These are phyloP conservation scores for Eucalyptus melliodora DNA, from an alignment of 345 rosid genomes.

Conservation along the genomic window DNA sequence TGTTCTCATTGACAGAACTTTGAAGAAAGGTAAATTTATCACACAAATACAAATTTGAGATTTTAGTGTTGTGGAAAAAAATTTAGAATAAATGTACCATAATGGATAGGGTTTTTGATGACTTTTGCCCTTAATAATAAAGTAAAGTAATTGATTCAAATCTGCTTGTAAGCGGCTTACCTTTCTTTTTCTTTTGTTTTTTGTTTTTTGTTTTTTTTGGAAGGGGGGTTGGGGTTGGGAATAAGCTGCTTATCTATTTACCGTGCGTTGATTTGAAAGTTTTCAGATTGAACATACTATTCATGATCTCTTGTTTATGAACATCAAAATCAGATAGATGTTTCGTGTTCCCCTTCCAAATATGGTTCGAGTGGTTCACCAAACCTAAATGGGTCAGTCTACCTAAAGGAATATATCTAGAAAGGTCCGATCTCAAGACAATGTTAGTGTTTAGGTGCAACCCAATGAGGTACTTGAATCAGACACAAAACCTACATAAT, in stretches of 20 bases:
- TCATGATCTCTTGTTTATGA: background rate
- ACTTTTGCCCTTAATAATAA: background rate
- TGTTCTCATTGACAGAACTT: too few species aligned
- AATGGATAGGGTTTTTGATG: too few species aligned
- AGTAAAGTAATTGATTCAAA: background rate
- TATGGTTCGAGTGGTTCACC: background rate
- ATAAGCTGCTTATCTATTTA: background rate
- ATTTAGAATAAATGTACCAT: too few species aligned
- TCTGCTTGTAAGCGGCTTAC: background rate
- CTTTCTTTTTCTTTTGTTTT: too few species aligned
- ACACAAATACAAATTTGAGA: too few species aligned
- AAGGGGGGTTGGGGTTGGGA: too few species aligned
- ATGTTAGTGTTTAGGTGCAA: background rate
- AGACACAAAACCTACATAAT: background rate
- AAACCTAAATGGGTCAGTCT: background rate
- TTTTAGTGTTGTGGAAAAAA: too few species aligned
- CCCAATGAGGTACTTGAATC: background rate
- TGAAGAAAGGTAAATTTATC: too few species aligned
- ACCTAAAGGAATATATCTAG: background rate
- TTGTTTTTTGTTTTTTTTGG: too few species aligned
- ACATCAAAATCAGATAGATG: background rate
- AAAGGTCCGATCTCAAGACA: background rate
- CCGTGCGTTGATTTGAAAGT: background rate
- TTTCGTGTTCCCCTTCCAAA: background rate
- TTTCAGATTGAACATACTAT: background rate